Base-by-base conservation (phyloP, 108 stramenopile species). In the Cyclostephanos tholiformis region DNA sequence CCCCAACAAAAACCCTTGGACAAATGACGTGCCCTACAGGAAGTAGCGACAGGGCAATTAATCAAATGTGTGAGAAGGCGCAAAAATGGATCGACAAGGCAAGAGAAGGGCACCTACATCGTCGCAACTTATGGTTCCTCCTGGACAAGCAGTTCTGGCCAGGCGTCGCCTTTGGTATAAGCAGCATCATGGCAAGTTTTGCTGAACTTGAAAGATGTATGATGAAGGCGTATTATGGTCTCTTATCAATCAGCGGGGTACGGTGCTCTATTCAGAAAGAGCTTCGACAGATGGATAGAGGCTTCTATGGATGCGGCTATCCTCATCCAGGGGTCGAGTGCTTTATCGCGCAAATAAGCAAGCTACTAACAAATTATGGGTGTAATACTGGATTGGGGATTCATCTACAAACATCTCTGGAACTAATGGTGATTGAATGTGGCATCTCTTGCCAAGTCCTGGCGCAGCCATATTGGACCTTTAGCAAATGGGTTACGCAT, bases 101-200 rank as follows among this genome's bases (percentile, higher is more conserved):
- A 3, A 46, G 44, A 26, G 53, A 46, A 14, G 57, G 67, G 0
- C 8, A 53, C 1, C 48, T 76, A 36, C 22, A 23, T 30, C n/a
- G 64, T 14, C 48, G 65, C 6, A n/a, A 43, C 11, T 22, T 75
- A 6, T 63, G 62, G 48, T 65, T 65, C 27, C 30, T 43, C 20
- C 11, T 58, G 32, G 59, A 59, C 20, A 8, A 25, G 3, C 67
- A 69, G 27, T 41, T 76, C 20, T 76, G 76, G 67, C 61, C 61
- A 27, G 41, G 30, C 6, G 41, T 77, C 12, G 44, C 46, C 0
- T 77, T 64, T 57, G 76, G 76, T 2, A 17, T 71, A 8, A 13
- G 71, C 16, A 25, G 29, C 19, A 36, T 17, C 60, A 43, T 6
- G 7, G 60, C 60, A 7, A 8, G 44, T 0, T 55, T 69, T 13